Evolutionary conservation across 108 stramenopile genomes (phyloP).

Genomic region (Cyclotella baltica): DNA sequence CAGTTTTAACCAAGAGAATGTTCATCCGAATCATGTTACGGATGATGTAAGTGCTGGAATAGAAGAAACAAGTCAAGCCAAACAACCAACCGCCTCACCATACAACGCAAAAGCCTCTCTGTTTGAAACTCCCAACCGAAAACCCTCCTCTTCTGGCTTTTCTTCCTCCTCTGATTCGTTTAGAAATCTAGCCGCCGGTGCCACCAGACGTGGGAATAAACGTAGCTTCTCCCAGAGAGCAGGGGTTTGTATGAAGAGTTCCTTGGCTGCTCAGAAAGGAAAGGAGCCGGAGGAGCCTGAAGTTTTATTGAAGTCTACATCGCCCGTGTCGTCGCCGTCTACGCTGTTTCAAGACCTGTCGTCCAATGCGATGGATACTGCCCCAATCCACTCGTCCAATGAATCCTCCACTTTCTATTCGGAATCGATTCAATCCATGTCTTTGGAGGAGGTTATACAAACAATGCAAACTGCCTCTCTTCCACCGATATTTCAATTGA

Average conservation of each 20-base stretch:
- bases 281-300: no score
- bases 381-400: no score
- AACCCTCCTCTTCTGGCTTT: not conserved
- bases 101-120: conserved; percentile 27
- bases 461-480: not conserved
- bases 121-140: conserved; percentile 17
- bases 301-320: no score
- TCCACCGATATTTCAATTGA: conserved; percentile 31
- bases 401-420: conserved; percentile 25
- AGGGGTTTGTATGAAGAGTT: no score
- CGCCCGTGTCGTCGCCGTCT: no score
- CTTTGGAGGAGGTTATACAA: conserved; percentile 16
- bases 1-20: conserved; percentile 35
- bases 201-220: not conserved
- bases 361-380: no score
- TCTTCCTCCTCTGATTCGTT: not conserved
- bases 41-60: not conserved
- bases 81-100: conserved; percentile 33
- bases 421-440: conserved; percentile 4
- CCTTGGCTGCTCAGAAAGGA: no score
- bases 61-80: not conserved
- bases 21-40: conserved; percentile 38
- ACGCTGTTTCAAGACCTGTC: no score
- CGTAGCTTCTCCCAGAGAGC: not conserved
- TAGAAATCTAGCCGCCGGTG: not conserved